Evolutionary conservation across 2,329 filamentous ascomycete species (phyloP).

Genomic region (Ceratocystis harringtonii): DNA sequence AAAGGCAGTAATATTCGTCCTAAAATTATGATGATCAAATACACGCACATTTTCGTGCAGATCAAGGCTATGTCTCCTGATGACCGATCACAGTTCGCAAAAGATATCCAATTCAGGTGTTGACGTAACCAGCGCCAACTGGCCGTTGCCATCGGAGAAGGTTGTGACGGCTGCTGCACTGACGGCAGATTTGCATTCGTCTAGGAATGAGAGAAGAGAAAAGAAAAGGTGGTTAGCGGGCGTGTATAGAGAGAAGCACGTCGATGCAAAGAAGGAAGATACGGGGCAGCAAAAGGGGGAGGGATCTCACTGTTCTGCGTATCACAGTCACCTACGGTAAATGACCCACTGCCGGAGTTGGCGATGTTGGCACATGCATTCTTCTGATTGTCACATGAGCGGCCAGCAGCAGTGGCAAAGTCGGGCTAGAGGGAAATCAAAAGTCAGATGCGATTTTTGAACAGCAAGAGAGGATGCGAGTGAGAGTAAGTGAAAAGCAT

Average conservation of each 20-base stretch:
- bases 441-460: background rate
- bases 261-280: background rate
- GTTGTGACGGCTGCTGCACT: slow-evolving; percentile 18
- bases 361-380: slow-evolving; percentile 32
- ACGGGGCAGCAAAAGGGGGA: background rate
- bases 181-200: slow-evolving; percentile 26
- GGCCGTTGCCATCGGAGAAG: slow-evolving; percentile 16
- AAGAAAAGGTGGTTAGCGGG: background rate
- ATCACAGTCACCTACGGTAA: slow-evolving; percentile 32
- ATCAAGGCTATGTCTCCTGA: too few species aligned
- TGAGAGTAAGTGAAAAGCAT: background rate
- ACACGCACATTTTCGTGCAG: too few species aligned
- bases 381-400: slow-evolving; percentile 36
- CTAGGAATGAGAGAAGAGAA: slow-evolving; percentile 20
- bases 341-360: slow-evolving; percentile 25
- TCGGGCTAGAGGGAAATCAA: slow-evolving; percentile 24
- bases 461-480: background rate
- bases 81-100: slow-evolving; percentile 26
- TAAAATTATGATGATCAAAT: too few species aligned
- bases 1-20: too few species aligned
- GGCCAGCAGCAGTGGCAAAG: slow-evolving; percentile 29
- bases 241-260: too few species aligned
- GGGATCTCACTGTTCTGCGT: slow-evolving; percentile 29
- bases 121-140: slow-evolving; percentile 26
- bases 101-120: slow-evolving; percentile 33